Evolutionary conservation across 345 rosid genomes (phyloP), one percentile per base, ranked within the genome.

Genomic region (Chamaenerion angustifolium): DNA sequence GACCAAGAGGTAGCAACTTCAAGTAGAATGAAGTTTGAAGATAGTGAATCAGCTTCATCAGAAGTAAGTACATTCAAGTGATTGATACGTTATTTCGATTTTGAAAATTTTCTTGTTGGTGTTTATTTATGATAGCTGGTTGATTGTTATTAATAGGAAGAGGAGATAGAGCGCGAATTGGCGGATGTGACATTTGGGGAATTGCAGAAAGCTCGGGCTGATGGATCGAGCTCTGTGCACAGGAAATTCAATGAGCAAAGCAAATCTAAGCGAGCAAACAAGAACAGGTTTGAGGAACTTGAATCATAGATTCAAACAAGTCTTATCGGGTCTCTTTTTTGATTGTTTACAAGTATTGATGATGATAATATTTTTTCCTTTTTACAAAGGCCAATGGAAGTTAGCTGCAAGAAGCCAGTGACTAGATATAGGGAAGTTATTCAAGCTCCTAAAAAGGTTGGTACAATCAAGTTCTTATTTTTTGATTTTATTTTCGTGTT

Each of bases 161-260:
- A 61, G 57, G 92, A 74, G 65, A 68, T 75, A 56, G 70, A 62
- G 73, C 74, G 75, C 35, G 88, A 79, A 57, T 72, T 90, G 17
- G 81, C 80, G 0, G 81, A 79, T 56, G 71, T 76, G 37, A 81
- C 96, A 2, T 83, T 90, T 12, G 98, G 67, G 74, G 94, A 86
- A 53, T 68, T 86, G 43, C 98, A 76, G 63, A 76, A 69, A 57
- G 71, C 83, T 43, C 71, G 76, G 3, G 74, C 87, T 25, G 81
- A 86, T 71, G 94, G 94, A 42, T 79, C 92, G 44, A 70, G 68
- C 65, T 53, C 75, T 5, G 68, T 65, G 57, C 54, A 50, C 13
- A 48, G 42, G 48, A 78, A 72, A 44, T 52, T 61, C 9, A 51
- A 21, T 48, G 49, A 47, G 58, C 83, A 65, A 64, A 76, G 70